A percentile compares a stretch with the other conserved stretches of the same genome.
Evolutionary conservation across 805 yeast genomes (phyloP).

Genomic region (Zygotorulaspora danielsina): DNA sequence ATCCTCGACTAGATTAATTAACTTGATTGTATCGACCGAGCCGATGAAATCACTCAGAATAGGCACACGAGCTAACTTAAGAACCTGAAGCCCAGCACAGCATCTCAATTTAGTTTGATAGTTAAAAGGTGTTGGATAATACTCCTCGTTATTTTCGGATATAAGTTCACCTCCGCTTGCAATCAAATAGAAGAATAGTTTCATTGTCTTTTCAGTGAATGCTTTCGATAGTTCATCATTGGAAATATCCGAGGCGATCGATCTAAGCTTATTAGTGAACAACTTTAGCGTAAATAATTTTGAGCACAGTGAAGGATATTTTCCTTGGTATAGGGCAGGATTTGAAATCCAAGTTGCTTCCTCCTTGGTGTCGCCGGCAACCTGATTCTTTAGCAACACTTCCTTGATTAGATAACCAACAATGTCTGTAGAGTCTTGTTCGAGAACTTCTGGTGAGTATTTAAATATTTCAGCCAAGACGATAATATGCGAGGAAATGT

Average conservation of each 20-base stretch:
- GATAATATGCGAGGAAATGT: slow-evolving; percentile 53
- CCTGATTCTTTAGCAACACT: slow-evolving; percentile 51
- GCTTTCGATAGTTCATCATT: slow-evolving; percentile 40
- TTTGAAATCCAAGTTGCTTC: slow-evolving; percentile 48
- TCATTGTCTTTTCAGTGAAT: slow-evolving; percentile 59
- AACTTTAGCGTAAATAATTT: slow-evolving; percentile 52
- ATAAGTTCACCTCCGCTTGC: slow-evolving; percentile 77
- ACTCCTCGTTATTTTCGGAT: slow-evolving; percentile 37
- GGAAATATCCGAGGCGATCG: slow-evolving; percentile 31
- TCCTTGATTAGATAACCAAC: slow-evolving; percentile 58
- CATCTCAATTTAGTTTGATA: slow-evolving; percentile 61
- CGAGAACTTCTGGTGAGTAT: slow-evolving; percentile 46
- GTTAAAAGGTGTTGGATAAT: slow-evolving; percentile 57
- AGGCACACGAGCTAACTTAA: slow-evolving; percentile 59
- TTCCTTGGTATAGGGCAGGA: slow-evolving; percentile 38
- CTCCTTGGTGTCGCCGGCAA: slow-evolving; percentile 29
- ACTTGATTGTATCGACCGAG: slow-evolving; percentile 47
- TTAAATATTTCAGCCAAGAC: slow-evolving; percentile 56
- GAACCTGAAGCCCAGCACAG: slow-evolving; percentile 58
- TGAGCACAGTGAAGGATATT: slow-evolving; percentile 38
- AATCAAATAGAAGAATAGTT: slow-evolving; percentile 60
- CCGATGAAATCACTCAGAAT: slow-evolving; percentile 49
- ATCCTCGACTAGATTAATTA: slow-evolving; percentile 64
- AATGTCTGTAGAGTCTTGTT: slow-evolving; percentile 52
- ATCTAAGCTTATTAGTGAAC: slow-evolving; percentile 55